Evolutionary conservation across 352 stramenopile genomes (phyloP).

Genomic region (Phytophthora fragariae): DNA sequence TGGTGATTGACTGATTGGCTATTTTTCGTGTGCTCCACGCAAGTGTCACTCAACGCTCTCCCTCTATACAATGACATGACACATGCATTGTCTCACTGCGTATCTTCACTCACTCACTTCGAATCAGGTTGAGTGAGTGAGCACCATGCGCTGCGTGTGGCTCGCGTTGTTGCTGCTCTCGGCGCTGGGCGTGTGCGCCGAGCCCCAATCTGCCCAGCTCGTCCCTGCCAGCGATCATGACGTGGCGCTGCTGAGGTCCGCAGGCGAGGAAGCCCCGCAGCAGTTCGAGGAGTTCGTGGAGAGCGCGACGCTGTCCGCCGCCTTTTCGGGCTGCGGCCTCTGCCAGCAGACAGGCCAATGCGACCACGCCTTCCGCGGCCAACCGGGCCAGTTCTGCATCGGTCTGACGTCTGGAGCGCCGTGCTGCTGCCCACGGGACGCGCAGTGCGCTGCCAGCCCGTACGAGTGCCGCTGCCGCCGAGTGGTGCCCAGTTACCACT

Average conservation of each 20-base stretch:
- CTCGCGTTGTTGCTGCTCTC: constrained; percentile 25
- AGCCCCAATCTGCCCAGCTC: constrained; percentile 1
- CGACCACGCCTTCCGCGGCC: constrained; percentile 67
- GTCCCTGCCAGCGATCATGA: not conserved
- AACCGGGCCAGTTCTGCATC: constrained; percentile 71
- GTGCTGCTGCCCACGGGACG: constrained; percentile 67
- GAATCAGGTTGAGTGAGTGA: constrained; percentile 1
- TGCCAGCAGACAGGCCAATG: constrained; percentile 71
- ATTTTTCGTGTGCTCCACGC: not conserved
- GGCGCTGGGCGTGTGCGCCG: constrained; percentile 7
- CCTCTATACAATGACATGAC: not conserved
- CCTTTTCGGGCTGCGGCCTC: constrained; percentile 63
- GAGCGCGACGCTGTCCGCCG: constrained; percentile 53
- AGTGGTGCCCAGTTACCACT: constrained; percentile 22
- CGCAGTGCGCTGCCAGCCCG: constrained; percentile 61
- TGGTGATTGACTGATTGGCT: constrained; percentile 9
- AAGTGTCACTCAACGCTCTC: constrained; percentile 9
- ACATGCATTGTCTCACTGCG: no score
- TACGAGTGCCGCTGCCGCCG: constrained; percentile 73
- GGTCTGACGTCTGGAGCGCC: constrained; percentile 57
- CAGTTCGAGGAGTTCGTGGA: constrained; percentile 38
- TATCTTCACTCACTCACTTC: not conserved
- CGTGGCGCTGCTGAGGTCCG: constrained; percentile 12
- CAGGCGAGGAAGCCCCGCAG: not conserved
- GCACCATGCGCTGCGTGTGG: constrained; percentile 9